A percentile compares a stretch with the other conserved stretches of the same genome.
Evolutionary conservation across 2,329 filamentous ascomycete genomes (phyloP).

Genomic region (Magnaporthiopsis poae): DNA sequence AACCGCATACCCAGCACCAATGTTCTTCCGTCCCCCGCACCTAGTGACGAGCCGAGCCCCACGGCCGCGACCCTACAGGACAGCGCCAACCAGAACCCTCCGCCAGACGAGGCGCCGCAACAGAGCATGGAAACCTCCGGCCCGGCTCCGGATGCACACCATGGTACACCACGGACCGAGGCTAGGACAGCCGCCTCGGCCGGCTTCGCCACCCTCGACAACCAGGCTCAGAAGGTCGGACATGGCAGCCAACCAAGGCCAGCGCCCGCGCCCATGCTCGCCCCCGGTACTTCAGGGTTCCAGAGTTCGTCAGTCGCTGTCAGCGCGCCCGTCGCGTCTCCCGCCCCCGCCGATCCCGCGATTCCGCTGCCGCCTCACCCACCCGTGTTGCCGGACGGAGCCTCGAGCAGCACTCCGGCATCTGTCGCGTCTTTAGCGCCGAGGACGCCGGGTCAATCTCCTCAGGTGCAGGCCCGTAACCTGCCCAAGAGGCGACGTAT

Average conservation of each 20-base stretch:
- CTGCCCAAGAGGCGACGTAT: background rate
- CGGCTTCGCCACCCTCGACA: background rate
- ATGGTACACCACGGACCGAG: background rate
- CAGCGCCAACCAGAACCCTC: constrained; percentile 20
- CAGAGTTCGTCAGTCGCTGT: no score
- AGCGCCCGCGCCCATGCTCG: no score
- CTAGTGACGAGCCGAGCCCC: constrained; percentile 51
- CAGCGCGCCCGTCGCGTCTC: background rate
- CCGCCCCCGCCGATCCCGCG: background rate
- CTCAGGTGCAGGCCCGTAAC: background rate
- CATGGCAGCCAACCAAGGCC: background rate
- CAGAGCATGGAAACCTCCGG: background rate
- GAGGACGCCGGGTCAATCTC: background rate
- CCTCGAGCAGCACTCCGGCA: background rate
- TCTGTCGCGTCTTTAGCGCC: no score
- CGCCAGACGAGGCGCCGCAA: constrained; percentile 10
- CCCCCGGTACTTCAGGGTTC: no score
- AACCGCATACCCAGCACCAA: constrained; percentile 11
- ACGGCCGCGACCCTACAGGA: constrained; percentile 23
- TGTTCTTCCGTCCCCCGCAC: constrained; percentile 51
- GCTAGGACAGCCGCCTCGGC: background rate
- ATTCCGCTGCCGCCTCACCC: background rate
- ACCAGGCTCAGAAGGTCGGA: background rate
- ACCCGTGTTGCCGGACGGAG: background rate
- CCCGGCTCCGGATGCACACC: background rate